Base-by-base conservation (phyloP, 2,329 filamentous ascomycete genomes). In the Fusarium tuaranense region DNA sequence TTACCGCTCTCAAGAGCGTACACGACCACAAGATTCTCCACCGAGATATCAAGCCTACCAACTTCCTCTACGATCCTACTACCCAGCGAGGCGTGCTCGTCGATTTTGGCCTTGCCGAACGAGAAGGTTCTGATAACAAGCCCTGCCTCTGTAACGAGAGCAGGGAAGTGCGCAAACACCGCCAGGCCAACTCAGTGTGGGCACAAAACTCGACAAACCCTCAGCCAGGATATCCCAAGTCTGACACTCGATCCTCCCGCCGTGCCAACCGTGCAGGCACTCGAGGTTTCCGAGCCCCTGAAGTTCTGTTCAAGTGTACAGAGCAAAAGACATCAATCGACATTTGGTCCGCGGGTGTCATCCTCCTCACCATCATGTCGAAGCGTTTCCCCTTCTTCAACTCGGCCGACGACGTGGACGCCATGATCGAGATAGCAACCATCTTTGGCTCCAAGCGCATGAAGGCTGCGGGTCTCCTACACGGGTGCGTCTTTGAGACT, bases 331-430 rank as follows among this genome's bases (percentile, higher is more conserved):
- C 94, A 51, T 93, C 96, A 77, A 97, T 99, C 76, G 97, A 99
- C 81, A 93, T 99, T 75, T 99, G 97, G 97, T 98, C 95, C 27
- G 95, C 93, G 0, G 97, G 97, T 48, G 95, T 99, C n/a, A 97
- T 99, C 65, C 88, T 99, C 3, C 87, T 99, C n/a, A 99, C 97
- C 1, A 93, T 99, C 73, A 87, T 99, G 16, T 96, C 94, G 46
- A 93, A 93, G 67, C 92, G 97, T 5, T 99, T 99, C 79, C 97
- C 97, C 2, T 99, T 99, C 84, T 99, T 99, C 88, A 98, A 99
- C 84, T 97, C 94, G 55, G 93, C 95, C n/a, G 97, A 99, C 82
- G 97, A 99, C 79, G 93, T 99, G 58, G 97, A 99, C 80, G 97
- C 97, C 62, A 93, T 98, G 89, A 96, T 99, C 76, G 97, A 99